A percentile compares a stretch with the other conserved stretches of the same genome.
Evolutionary conservation across 2,329 filamentous ascomycete genomes (phyloP).

Genomic region (Furcasterigmium sp.): DNA sequence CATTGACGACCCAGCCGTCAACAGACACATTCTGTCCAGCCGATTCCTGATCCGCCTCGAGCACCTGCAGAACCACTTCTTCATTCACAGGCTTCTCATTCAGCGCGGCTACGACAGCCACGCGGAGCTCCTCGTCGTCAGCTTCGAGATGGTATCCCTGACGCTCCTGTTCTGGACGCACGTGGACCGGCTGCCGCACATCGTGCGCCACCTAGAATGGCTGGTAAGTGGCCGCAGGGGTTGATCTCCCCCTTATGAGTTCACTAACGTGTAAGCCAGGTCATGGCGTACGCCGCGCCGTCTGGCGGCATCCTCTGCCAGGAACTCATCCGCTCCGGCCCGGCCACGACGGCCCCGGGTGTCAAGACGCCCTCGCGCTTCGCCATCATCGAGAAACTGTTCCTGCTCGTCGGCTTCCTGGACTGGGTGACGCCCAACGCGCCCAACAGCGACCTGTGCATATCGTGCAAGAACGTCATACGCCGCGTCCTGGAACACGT

Average conservation of each 20-base stretch:
- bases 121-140: conserved; percentile 35
- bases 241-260: not conserved
- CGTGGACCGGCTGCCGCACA: conserved; percentile 34
- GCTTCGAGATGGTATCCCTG: conserved; percentile 40
- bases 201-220: conserved; percentile 42
- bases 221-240: too few species aligned
- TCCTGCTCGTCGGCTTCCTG: conserved; percentile 43
- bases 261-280: conserved; percentile 18
- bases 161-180: conserved; percentile 45
- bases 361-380: not conserved
- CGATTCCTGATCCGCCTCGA: conserved; percentile 42
- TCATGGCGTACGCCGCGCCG: conserved; percentile 45
- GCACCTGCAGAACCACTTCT: conserved; percentile 52
- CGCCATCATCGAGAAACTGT: conserved; percentile 43
- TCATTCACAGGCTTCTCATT: conserved; percentile 51
- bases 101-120: conserved; percentile 32
- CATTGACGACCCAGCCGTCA: conserved; percentile 23
- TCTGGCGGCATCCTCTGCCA: conserved; percentile 44
- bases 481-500: conserved; percentile 44
- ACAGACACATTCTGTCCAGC: conserved; percentile 29
- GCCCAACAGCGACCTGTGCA: conserved; percentile 43
- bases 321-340: conserved; percentile 32
- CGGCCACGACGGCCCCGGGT: conserved; percentile 23
- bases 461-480: conserved; percentile 40
- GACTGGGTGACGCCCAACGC: conserved; percentile 44